Conservation (phyloP, 768 basidiomycete species). For the Russula lepida region DNA sequence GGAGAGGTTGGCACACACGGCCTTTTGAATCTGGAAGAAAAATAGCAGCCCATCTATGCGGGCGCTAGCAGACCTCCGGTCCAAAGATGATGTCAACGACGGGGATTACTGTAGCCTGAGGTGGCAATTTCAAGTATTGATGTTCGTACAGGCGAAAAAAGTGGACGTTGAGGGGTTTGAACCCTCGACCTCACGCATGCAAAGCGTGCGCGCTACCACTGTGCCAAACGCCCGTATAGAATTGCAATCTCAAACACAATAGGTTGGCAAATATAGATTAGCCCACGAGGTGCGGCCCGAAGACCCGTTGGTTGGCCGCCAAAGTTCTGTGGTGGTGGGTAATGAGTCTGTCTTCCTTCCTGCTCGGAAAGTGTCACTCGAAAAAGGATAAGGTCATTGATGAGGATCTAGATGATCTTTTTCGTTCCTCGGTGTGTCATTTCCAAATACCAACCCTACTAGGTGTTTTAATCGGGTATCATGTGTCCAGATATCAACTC, state of each 20-base stretch:
- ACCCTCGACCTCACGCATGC: conserved; percentile 24
- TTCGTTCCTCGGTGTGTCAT: conserved; percentile 43
- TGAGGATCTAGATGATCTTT: conserved; percentile 54
- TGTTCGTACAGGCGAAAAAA: too few relatives aligned
- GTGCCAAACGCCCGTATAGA: conserved; percentile 20
- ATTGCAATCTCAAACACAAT: background rate
- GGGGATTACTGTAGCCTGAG: too few relatives aligned
- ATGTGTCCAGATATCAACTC: background rate
- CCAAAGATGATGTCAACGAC: too few relatives aligned
- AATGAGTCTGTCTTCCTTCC: conserved; percentile 22
- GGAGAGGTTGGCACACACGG: too few relatives aligned
- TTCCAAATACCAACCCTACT: background rate
- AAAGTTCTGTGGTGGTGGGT: background rate
- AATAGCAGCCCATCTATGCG: too few relatives aligned
- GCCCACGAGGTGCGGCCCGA: background rate
- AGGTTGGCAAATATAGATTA: background rate
- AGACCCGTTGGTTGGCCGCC: background rate
- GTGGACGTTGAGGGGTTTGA: conserved; percentile 22
- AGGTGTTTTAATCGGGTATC: background rate
- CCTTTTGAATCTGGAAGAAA: too few relatives aligned
- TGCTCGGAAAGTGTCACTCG: conserved; percentile 6
- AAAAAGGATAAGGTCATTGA: conserved; percentile 32
- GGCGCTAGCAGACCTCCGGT: too few relatives aligned
- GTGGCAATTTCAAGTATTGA: too few relatives aligned
- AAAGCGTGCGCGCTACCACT: conserved; percentile 25